Evolutionary conservation across 208 protist genomes (phyloP).

Genomic region (Wallacemonas sp.): DNA sequence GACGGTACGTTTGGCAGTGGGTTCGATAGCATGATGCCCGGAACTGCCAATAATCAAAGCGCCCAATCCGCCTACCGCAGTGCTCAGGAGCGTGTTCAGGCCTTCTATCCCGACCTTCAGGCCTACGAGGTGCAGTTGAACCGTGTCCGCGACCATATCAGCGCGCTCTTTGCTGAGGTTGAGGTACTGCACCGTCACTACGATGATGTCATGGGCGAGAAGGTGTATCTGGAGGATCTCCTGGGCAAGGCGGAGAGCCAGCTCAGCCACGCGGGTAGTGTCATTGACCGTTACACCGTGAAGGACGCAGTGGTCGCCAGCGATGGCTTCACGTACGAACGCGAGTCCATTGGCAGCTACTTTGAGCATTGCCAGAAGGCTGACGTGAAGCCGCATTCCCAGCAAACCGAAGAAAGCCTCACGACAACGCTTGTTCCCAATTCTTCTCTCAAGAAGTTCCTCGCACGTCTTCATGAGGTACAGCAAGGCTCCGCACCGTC

Average conservation of each 20-base stretch:
- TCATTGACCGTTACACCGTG: constrained; percentile 77
- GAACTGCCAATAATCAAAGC: constrained; percentile 22
- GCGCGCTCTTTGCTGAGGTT: constrained; percentile 36
- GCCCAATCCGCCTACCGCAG: constrained; percentile 47
- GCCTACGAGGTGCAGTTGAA: constrained; percentile 47
- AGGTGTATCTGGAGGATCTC: constrained; percentile 41
- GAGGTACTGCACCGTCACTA: constrained; percentile 60
- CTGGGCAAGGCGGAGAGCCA: constrained; percentile 49
- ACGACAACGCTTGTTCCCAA: constrained; percentile 79
- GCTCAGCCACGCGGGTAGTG: constrained; percentile 45
- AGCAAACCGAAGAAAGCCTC: constrained; percentile 66
- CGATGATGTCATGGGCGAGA: constrained; percentile 58
- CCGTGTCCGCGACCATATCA: constrained; percentile 43
- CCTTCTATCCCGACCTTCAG: constrained; percentile 40
- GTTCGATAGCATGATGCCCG: constrained; percentile 30
- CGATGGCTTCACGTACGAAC: constrained; percentile 93
- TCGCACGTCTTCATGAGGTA: constrained; percentile 62
- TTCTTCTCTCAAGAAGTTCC: constrained; percentile 71
- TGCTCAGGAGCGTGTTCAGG: constrained; percentile 32
- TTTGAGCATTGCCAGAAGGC: constrained; percentile 50
- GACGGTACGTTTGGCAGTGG: constrained; percentile 19
- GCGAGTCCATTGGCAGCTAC: constrained; percentile 78
- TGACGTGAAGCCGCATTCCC: constrained; percentile 59
- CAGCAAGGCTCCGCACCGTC: constrained; percentile 14
- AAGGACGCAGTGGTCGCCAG: constrained; percentile 86